Evolutionary conservation across 768 basidiomycete genomes (phyloP).

Genomic region (Calocybe indica): DNA sequence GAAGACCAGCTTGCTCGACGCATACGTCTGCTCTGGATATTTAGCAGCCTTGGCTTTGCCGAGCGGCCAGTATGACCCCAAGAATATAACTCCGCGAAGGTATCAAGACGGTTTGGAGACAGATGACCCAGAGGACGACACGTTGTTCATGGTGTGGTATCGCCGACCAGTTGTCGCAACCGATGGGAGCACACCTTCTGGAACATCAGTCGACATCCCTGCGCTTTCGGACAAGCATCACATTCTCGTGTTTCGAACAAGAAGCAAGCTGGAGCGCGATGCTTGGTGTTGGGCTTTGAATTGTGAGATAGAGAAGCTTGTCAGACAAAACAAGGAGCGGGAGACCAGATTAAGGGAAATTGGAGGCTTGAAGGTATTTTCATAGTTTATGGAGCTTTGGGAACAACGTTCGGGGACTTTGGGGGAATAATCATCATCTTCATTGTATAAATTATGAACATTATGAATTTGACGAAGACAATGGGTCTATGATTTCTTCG

Average conservation of each 20-base stretch:
- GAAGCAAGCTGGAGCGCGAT: slow-evolving; percentile 86
- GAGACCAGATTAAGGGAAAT: slow-evolving; percentile 62
- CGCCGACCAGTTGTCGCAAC: slow-evolving; percentile 30
- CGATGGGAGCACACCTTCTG: slow-evolving; percentile 14
- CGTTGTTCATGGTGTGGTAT: slow-evolving; percentile 78
- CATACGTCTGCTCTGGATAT: slow-evolving; percentile 85
- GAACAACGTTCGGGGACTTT: neutral
- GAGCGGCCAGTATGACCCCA: slow-evolving; percentile 57
- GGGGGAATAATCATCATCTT: neutral
- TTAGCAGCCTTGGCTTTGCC: slow-evolving; percentile 65
- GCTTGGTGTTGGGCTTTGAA: slow-evolving; percentile 95
- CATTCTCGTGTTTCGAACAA: slow-evolving; percentile 59
- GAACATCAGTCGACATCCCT: slow-evolving; percentile 32
- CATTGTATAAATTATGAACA: slow-evolving; percentile 1
- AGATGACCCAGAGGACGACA: slow-evolving; percentile 84
- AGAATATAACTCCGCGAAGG: slow-evolving; percentile 52
- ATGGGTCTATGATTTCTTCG: slow-evolving; percentile 56
- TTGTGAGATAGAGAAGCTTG: slow-evolving; percentile 80
- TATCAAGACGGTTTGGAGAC: slow-evolving; percentile 90
- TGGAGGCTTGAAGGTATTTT: slow-evolving; percentile 44
- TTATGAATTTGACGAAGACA: neutral
- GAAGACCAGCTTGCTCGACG: slow-evolving; percentile 60
- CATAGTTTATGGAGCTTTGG: slow-evolving; percentile 4
- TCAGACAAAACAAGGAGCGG: slow-evolving; percentile 52
- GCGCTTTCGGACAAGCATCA: slow-evolving; percentile 53